Evolutionary conservation across 768 basidiomycete species (phyloP).

Genomic region (Lactarius evosmus): DNA sequence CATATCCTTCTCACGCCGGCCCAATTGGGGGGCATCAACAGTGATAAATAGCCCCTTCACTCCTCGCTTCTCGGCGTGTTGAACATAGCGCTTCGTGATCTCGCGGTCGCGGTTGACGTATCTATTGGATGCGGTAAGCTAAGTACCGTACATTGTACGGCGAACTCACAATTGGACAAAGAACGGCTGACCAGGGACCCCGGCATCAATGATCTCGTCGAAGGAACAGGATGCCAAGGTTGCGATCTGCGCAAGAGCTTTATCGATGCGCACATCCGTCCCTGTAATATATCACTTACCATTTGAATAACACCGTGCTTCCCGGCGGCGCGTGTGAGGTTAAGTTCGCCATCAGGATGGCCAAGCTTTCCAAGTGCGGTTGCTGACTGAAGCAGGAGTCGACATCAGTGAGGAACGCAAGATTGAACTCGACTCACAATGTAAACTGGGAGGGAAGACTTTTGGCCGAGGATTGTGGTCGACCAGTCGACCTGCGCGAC

Average conservation of each 20-base stretch:
- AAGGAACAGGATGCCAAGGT: conserved; percentile 94
- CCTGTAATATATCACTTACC: conserved; percentile 37
- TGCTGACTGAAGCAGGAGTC: conserved; percentile 46
- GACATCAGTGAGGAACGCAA: not conserved
- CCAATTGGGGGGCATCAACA: conserved; percentile 95
- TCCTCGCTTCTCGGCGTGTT: conserved; percentile 86
- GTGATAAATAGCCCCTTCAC: conserved; percentile 95
- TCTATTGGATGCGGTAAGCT: conserved; percentile 36
- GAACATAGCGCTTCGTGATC: conserved; percentile 81
- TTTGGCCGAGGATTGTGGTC: conserved; percentile 75
- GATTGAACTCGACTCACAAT: conserved; percentile 48
- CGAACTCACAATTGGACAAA: conserved; percentile 75
- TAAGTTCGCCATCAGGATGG: conserved; percentile 95
- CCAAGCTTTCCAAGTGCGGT: conserved; percentile 92
- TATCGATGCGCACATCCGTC: not conserved
- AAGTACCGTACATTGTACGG: not conserved
- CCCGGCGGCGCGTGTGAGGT: conserved; percentile 82
- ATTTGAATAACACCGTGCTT: conserved; percentile 75
- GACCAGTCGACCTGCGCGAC: conserved; percentile 84
- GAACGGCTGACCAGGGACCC: conserved; percentile 71
- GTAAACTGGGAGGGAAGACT: conserved; percentile 73
- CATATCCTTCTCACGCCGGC: conserved; percentile 94
- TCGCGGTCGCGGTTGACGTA: conserved; percentile 91
- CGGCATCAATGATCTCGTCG: conserved; percentile 87
- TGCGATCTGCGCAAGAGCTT: conserved; percentile 60